Base-by-base conservation (phyloP, 495 filamentous ascomycete species). In the Aspergillus baeticus region DNA sequence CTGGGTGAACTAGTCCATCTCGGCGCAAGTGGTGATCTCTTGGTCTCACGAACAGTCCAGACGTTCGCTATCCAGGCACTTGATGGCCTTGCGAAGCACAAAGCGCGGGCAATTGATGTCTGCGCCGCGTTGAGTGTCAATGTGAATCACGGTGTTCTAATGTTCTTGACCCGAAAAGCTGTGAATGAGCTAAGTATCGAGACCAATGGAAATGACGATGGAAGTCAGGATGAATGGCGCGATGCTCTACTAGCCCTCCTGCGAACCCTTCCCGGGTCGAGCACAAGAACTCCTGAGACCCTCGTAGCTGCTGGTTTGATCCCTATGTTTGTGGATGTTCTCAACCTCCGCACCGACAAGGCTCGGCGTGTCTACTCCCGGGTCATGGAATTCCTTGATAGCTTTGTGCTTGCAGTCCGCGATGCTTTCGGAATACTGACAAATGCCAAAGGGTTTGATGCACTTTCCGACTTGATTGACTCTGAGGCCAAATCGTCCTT, bases 61-160 rank as follows among this genome's bases (percentile, higher is more conserved):
- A 87, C 91, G n/a, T 80, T 93, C 55, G 91, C 91, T 5, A 75
- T 98, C 26, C 77, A 83, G 36, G 81, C 90, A 0, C 71, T 99
- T 36, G 92, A 96, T 69, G 88, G 89, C 8, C 78, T 98, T 38
- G 80, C 87, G 10, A 87, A 87, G 62, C 87, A 93, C 55, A 88
- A 90, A 58, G 65, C 76, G 53, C 94, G 89, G 63, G 80, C 87
- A 18, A 66, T 81, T 15, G 95, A 99, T 59, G 87, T 98, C 14
- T 85, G 89, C 57, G 81, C 89, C 47, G 92, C 93, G 26, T 75
- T 99, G 20, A 93, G 87, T 64, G 88, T 92, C 53, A 94, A 94
- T 69, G 91, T 96, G 51, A 98, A 92, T 64, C 95, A 99, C 61
- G 95, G 95, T 13, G 86, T 98, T 14, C 80, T 99, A n/a, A 86